phyloP scores from a whole-genome alignment of 768 basidiomycete genomes.

The Dacryopinax primogenitus region DNA sequence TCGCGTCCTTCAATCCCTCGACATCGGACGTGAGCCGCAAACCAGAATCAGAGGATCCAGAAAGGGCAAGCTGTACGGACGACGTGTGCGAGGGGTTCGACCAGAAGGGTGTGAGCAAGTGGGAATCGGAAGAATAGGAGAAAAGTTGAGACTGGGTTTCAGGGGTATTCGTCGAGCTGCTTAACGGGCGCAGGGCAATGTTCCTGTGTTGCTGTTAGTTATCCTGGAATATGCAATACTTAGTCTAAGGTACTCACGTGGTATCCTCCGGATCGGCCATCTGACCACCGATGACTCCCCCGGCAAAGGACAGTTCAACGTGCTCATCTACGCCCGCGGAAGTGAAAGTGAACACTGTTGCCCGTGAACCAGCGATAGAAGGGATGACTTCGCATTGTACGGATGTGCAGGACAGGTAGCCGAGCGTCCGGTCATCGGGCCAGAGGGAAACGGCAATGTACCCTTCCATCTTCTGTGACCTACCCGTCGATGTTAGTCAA shows the following conservation, averaged over 20 bases:
- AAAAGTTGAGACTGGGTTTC: background rate
- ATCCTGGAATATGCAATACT: too few relatives aligned
- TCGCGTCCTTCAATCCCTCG: background rate
- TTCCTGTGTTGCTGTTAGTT: background rate
- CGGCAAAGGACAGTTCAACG: background rate
- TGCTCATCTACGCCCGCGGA: background rate
- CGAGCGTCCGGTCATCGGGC: background rate
- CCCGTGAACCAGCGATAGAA: background rate
- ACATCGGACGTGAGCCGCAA: background rate
- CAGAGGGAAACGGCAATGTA: background rate
- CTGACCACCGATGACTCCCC: background rate
- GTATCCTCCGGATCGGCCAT: background rate
- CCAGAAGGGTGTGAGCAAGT: background rate
- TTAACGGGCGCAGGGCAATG: background rate
- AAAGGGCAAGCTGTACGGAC: background rate
- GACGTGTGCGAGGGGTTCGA: too few relatives aligned
- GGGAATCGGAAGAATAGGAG: background rate
- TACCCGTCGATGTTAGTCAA: background rate
- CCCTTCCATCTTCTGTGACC: background rate
- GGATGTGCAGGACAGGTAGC: background rate
- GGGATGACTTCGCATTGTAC: background rate
- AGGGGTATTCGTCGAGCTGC: too few relatives aligned
- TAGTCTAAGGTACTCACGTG: background rate
- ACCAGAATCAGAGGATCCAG: background rate
- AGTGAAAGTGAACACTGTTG: background rate